These are phyloP conservation scores for Neopestalotiopsis sp. DNA, from an alignment of 2,329 filamentous ascomycete genomes.

Conservation along the genomic window DNA sequence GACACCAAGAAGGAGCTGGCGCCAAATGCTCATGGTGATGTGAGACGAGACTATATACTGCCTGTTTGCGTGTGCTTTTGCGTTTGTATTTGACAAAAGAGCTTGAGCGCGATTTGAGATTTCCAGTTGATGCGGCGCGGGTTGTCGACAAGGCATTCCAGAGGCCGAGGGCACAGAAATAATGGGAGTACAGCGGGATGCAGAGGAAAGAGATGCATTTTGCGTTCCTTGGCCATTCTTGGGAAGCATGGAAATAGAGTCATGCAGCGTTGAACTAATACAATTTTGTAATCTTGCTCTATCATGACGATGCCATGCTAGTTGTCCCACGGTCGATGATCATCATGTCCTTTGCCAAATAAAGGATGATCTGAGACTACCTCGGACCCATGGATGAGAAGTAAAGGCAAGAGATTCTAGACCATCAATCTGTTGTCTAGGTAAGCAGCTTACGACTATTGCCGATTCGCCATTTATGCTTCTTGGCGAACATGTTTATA, in stretches of 20 bases:
- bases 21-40: not conserved
- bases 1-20: not conserved
- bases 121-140: not conserved
- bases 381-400: no score
- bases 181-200: constrained; percentile 1
- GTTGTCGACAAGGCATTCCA: not conserved
- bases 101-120: not conserved
- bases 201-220: not conserved
- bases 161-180: not conserved
- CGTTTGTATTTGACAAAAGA: constrained; percentile 9
- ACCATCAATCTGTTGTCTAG: no score
- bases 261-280: not conserved
- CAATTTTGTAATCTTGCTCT: not conserved
- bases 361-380: no score
- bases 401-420: no score
- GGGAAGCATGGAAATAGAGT: not conserved
- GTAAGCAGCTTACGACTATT: no score
- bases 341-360: no score
- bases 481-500: no score
- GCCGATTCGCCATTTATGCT: no score
- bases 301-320: not conserved
- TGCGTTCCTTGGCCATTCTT: not conserved
- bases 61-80: constrained; percentile 1
- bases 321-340: no score
- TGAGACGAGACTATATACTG: constrained; percentile 9